Base-by-base conservation (phyloP, 106 monocot species). In the Phalaenopsis equestris region DNA sequence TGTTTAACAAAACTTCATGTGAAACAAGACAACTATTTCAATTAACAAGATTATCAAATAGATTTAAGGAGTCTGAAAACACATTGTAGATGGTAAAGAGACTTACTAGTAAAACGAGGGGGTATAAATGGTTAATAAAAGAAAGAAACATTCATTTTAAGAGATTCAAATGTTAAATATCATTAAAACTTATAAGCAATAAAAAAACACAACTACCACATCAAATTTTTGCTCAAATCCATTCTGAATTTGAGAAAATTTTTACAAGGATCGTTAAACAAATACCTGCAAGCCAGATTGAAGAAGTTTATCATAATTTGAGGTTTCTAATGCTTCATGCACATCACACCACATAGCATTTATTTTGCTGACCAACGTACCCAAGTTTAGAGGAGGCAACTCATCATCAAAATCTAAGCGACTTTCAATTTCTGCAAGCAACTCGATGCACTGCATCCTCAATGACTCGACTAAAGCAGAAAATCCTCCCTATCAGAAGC, bases 341-440 rank as follows among this genome's bases (percentile, higher is more conserved):
- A 98, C 86, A 39, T 92, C 90, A 78, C 83, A 80, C 78, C 77
- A 86, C 98, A 98, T 98, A 11, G 8, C 58, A 83, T 86, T 79
- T 80, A 98, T 89, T 78, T 78, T 88, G 80, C 79, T 57, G 8
- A 88, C 84, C 75, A 98, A 78, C 41, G 77, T 82, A 73, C 45
- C 78, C 37, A 72, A 24, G 55, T 93, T 84, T 12, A 98, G 78
- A 19, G 89, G 88, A 42, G 98, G 94, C 84, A 94, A 87, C 78
- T 98, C 94, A 91, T 98, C 98, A 80, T 98, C 94, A 87, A 94
- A 98, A 88, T 98, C 94, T 75, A 98, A 82, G 57, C 98, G 98
- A 80, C 94, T 92, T 83, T 98, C 98, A 56, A 92, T 94, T 81
- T 98, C 98, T 64, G 91, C 79, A 77, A 98, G 91, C 81, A 98